A percentile compares a stretch with the other conserved stretches of the same genome.
Conservation (phyloP, 257 asterid genomes). For the Primulina tabacum region DNA sequence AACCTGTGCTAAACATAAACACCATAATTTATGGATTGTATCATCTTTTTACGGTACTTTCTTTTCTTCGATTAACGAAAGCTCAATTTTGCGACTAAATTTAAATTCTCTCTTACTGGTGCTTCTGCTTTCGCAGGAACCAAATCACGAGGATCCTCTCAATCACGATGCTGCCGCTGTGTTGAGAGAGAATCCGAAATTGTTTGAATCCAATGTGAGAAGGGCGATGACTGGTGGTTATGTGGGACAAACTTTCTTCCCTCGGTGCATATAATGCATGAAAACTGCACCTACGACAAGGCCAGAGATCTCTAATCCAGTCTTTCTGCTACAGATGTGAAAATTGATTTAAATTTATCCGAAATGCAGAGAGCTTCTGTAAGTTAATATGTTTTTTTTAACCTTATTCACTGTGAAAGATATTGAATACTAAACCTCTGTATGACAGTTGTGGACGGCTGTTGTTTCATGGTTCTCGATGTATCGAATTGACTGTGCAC, state of each 20-base stretch:
- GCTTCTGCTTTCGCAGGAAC: constrained; percentile 55
- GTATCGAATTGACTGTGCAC: no score
- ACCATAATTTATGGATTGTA: constrained; percentile 82
- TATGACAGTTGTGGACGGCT: background rate
- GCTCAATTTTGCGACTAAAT: background rate
- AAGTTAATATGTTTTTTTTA: background rate
- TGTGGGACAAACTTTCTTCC: constrained; percentile 34
- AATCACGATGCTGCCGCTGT: constrained; percentile 90
- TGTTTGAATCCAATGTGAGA: constrained; percentile 42
- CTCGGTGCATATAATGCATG: constrained; percentile 28
- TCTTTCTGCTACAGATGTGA: constrained; percentile 7
- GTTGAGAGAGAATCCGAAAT: constrained; percentile 46
- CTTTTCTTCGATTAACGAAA: background rate
- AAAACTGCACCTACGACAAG: constrained; percentile 3
- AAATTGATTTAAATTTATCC: background rate
- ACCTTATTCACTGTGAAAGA: background rate
- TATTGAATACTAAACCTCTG: background rate
- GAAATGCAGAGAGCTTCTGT: background rate
- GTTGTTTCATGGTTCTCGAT: background rate
- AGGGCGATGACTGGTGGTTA: constrained; percentile 49
- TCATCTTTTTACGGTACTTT: constrained; percentile 87
- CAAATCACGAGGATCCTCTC: constrained; percentile 97
- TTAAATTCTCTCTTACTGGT: constrained; percentile 27
- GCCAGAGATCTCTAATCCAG: background rate
- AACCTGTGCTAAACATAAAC: constrained; percentile 91